These are phyloP conservation scores for Acarospora socialis DNA, from an alignment of 2,329 filamentous ascomycete genomes.

Conservation along the genomic window DNA sequence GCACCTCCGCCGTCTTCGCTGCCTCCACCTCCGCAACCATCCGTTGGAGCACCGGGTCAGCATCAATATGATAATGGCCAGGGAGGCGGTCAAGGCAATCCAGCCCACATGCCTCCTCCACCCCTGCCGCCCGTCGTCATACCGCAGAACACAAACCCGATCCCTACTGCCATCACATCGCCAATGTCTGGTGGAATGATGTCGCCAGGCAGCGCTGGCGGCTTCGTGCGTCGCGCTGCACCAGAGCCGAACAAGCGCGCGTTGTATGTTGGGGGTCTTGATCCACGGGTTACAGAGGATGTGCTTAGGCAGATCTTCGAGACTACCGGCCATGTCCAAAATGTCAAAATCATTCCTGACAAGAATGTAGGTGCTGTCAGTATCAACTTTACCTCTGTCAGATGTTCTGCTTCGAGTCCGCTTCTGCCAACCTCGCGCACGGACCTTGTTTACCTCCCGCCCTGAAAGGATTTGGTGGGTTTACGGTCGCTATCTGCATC, in stretches of 20 bases:
- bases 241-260: constrained; percentile 98
- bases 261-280: constrained; percentile 86
- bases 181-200: constrained; percentile 64
- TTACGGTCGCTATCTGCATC: neutral
- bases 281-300: constrained; percentile 90
- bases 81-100: constrained; percentile 51
- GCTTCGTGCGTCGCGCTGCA: constrained; percentile 75
- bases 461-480: too few relatives aligned
- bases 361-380: constrained; percentile 70
- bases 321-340: constrained; percentile 94
- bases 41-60: constrained; percentile 55
- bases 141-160: constrained; percentile 89
- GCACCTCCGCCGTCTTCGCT: constrained; percentile 52
- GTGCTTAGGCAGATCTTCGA: constrained; percentile 96
- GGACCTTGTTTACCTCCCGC: too few relatives aligned
- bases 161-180: constrained; percentile 82
- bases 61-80: constrained; percentile 56
- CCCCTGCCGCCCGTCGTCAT: constrained; percentile 74
- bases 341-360: constrained; percentile 98
- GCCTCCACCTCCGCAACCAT: constrained; percentile 53
- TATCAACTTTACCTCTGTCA: constrained; percentile 19
- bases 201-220: constrained; percentile 70
- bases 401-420: too few relatives aligned
- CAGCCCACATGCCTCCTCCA: constrained; percentile 74
- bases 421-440: too few relatives aligned